Evolutionary conservation across 2,329 filamentous ascomycete species (phyloP), one percentile per base, ranked within the genome.

Genomic region (Phialemoniopsis sp.): DNA sequence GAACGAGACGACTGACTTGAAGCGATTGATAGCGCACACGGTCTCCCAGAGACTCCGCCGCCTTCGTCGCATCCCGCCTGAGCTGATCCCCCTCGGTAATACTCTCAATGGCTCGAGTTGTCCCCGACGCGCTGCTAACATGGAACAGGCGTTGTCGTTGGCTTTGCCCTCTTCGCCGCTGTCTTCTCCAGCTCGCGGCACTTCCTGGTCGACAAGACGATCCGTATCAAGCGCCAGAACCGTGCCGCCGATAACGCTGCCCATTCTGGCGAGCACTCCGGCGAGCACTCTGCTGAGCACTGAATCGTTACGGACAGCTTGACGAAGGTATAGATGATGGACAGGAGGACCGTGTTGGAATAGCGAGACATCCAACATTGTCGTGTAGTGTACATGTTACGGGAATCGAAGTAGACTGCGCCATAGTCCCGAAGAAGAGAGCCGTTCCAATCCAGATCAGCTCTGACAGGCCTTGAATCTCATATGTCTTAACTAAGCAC

Each of bases 1-100:
- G 21, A 6, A 26, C 21, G 10, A 6, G 21, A 10, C 21, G 6
- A 30, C 34, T 48, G 51, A 52, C 51, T 50, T 36, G 52, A 46
- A 34, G 42, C 37, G 50, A 36, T 46, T 41, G 48, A 51, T 54
- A 98, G 93, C 89, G 63, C 93, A 97, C 74, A 96, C 91, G 57
- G 82, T 97, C 68, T 95, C 91, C 52, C 93, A 97, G 76, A 88
- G 91, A 64, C 76, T 98, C 57, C 87, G 90, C 64, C 85, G 82
- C 63, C 76, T 96, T 60, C 90, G 86, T 78, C 82, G 83, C 70
- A 85, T 97, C 60, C 93, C 93, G 53, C 82, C 89, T 54, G 93
- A 98, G 78, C 78, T 98, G 78, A 81, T 90, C 55, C 93, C 93
- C 59, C 85, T 98, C 56, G 90, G 90, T 95, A 83, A 66, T 80